Evolutionary conservation across 2,329 filamentous ascomycete genomes (phyloP), one percentile per base, ranked within the genome.

Genomic region (Fusarium stilboides): DNA sequence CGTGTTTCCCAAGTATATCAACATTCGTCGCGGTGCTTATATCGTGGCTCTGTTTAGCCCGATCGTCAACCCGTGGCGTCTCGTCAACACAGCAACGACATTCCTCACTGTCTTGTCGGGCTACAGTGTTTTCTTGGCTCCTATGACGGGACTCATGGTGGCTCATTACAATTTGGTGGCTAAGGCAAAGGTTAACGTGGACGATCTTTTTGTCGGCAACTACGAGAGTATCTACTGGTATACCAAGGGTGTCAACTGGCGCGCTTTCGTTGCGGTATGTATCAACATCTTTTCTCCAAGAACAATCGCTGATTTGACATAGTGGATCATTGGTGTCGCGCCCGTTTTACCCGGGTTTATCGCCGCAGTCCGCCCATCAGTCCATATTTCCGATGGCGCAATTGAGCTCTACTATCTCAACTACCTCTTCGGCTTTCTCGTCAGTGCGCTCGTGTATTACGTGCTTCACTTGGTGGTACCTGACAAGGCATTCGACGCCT

Each of bases 281-380:
- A 20, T n/a, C 9, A 8, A 12, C 20, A 14, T 19, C 5, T 17
- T 20, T 17, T 2, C 8, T 31, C 3, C 5, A 4, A 3, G 7
- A 5, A n/a, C 24, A 17, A 14, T 37, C 2, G 24, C 62, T 68
- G 44, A 71, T 42, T 42, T 13, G 20, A 15, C 4, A 3, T 31
- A 83, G 78, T 84, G 82, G 80, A 58, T 78, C 20, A 69, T 78
- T 20, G 81, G 81, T 6, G 78, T 81, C 5, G 75, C 72, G 0
- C 82, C 82, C 1, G 77, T 76, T 5, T 64, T 84, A 49, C 82
- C 83, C 0, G 82, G 82, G 14, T 83, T 84, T 59, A 72, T 83
- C 8, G 77, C 78, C 3, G 77, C 80, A 5, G 77, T 84, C 13
- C 78, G 81, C 47, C n/a, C 20, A 0, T 74, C 73, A 4, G 72